Conservation (phyloP, 139 green algal genomes). For the Chlorella sorokiniana region DNA sequence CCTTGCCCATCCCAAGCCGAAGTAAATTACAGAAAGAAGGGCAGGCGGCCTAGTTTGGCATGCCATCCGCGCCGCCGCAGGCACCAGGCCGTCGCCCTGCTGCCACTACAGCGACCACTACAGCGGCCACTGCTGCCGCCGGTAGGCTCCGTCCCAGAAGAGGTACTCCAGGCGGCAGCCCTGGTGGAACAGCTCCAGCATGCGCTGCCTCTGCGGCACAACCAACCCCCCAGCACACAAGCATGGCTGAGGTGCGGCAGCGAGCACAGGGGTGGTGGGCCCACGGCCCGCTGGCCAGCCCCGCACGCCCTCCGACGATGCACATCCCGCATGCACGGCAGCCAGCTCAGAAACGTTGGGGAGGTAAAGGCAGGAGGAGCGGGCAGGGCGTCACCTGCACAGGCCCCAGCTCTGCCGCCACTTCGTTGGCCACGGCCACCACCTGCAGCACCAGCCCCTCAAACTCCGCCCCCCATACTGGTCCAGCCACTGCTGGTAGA, state of each 20-base stretch:
- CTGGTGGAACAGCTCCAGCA: background rate
- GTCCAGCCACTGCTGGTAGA: constrained; percentile 33
- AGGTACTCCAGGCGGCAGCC: constrained; percentile 36
- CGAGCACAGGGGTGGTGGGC: background rate
- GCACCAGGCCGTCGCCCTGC: too few relatives aligned
- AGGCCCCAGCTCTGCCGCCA: constrained; percentile 6
- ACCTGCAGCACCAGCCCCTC: constrained; percentile 20
- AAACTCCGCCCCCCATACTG: constrained; percentile 39
- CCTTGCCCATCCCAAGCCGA: too few relatives aligned
- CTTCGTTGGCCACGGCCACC: constrained; percentile 32
- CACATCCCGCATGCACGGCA: background rate
- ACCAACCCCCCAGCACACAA: background rate
- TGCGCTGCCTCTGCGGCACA: constrained; percentile 1
- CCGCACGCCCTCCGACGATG: too few relatives aligned
- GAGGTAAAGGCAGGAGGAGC: background rate
- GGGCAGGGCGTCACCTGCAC: constrained; percentile 1
- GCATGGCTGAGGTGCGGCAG: background rate
- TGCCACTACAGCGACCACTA: background rate
- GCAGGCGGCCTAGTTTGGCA: too few relatives aligned
- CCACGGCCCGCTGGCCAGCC: too few relatives aligned
- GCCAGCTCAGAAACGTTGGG: background rate
- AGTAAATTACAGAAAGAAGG: too few relatives aligned
- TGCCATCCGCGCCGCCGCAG: too few relatives aligned
- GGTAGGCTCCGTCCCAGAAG: constrained; percentile 34
- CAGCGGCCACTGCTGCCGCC: constrained; percentile 23